These are phyloP conservation scores for Trichomonas vaginalis DNA, from an alignment of 208 protist species.

Conservation along the genomic window DNA sequence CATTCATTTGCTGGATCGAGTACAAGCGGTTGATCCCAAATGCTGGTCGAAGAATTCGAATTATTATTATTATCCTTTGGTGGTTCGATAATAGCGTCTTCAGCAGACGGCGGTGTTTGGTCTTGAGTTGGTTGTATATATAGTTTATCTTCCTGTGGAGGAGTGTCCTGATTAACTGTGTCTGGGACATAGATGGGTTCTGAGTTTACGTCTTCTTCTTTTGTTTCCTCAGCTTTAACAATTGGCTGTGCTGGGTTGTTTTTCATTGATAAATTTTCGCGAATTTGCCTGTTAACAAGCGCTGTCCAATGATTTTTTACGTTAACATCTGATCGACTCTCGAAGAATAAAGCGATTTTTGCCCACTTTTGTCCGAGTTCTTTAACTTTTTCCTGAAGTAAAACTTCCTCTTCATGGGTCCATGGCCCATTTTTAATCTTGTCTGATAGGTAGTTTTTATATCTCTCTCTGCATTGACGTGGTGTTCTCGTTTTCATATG, in stretches of 20 bases:
- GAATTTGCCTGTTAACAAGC: neutral
- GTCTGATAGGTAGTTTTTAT: neutral
- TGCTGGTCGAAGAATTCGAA: neutral
- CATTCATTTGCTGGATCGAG: neutral
- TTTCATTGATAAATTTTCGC: neutral
- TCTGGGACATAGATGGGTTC: neutral
- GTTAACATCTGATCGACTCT: neutral
- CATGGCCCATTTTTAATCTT: neutral
- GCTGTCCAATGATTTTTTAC: neutral
- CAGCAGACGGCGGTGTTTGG: neutral
- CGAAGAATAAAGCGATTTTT: neutral
- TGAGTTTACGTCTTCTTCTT: neutral
- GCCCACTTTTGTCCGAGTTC: neutral
- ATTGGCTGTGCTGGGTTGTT: neutral
- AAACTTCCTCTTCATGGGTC: neutral
- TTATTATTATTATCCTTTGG: neutral
- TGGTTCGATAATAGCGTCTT: neutral
- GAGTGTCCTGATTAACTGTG: neutral
- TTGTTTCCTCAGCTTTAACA: neutral
- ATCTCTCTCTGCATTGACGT: neutral
- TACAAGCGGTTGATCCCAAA: neutral
- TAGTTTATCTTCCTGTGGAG: neutral
- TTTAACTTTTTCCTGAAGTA: neutral
- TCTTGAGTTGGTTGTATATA: neutral
- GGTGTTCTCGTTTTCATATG: neutral